Base-by-base conservation (phyloP, 2,329 filamentous ascomycete genomes). In the Xylaria hypoxylon region DNA sequence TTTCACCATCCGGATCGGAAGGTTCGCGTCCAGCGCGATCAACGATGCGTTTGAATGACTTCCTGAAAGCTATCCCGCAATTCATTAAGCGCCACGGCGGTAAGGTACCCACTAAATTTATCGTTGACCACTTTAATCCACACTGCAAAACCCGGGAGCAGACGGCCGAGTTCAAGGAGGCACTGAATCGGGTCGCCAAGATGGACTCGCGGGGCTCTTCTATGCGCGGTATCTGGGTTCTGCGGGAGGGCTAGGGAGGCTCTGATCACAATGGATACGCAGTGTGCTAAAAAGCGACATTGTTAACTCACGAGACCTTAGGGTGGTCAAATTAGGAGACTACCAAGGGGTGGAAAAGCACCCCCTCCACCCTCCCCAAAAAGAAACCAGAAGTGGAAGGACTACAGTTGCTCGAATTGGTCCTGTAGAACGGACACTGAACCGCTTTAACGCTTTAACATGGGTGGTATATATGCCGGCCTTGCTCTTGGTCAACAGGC, bases 71-170 rank as follows among this genome's bases (percentile, higher is more conserved):
- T 5, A 96, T 97, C 63, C 89, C 90, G 44, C 87, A 90, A 47
- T 98, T 94, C 72, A 89, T 98, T 70, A 84, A 86, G 50, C 85
- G 88, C 26, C 93, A 96, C 62, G 92, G 92, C 10, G 94, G 94
- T 3, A 86, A 87, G 38, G 92, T 92, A 5, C 89, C 92, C 5
- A 94, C 92, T 47, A 93, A 96, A 80, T 90, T 93, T 84, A 80
- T 97, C 50, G 91, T 97, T 26, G 92, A 97, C 74, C 93, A 97
- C 75, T 98, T 97, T 79, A 93, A 94, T 78, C 87, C 88, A 15
- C 92, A 89, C 74, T 97, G 93, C 76, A 87, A 86, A 24, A 92
- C 88, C 48, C 79, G 85, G 28, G 86, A 88, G 68, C 87, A 92
- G 67, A 90, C 90, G 58, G 87, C 88, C 19, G 91, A 94, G 77